Percentiles rank a stretch among this genome's conserved stretches.
Conservation (phyloP, 2,329 filamentous ascomycete genomes). For the Fusarium sororula region DNA sequence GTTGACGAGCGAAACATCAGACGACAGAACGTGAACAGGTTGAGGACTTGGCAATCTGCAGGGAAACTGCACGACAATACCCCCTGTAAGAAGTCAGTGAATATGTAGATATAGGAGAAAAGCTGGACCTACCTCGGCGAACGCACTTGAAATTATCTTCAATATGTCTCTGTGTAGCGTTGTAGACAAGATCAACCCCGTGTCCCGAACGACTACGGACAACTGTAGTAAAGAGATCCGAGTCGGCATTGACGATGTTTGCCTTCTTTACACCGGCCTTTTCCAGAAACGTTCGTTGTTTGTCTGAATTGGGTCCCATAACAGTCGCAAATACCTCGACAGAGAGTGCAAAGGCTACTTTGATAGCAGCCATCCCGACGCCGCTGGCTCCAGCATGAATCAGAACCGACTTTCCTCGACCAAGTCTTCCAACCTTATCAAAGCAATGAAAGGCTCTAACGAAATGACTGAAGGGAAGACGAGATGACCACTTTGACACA, state of each 20-base stretch:
- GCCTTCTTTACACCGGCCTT: slow-evolving; percentile 46
- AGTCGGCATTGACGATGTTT: slow-evolving; percentile 51
- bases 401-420: slow-evolving; percentile 48
- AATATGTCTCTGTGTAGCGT: slow-evolving; percentile 52
- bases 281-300: slow-evolving; percentile 51
- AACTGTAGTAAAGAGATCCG: slow-evolving; percentile 46
- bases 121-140: slow-evolving; percentile 46
- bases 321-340: slow-evolving; percentile 56
- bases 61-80: slow-evolving; percentile 47
- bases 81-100: slow-evolving; percentile 41
- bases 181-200: slow-evolving; percentile 57
- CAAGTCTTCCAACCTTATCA: slow-evolving; percentile 42
- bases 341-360: slow-evolving; percentile 50
- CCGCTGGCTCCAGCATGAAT: slow-evolving; percentile 56
- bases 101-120: neutral
- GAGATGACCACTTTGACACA: slow-evolving; percentile 43
- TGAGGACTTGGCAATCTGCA: slow-evolving; percentile 34
- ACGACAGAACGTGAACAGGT: slow-evolving; percentile 9
- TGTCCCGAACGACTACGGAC: slow-evolving; percentile 46
- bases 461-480: slow-evolving; percentile 50
- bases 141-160: slow-evolving; percentile 49
- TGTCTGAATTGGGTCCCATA: slow-evolving; percentile 34
- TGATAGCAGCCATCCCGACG: slow-evolving; percentile 55
- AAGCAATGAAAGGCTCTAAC: slow-evolving; percentile 56
- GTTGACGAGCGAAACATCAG: slow-evolving; percentile 43